Conservation (phyloP, 2,329 filamentous ascomycete species). For the Fusarium pseudoanthophilum region DNA sequence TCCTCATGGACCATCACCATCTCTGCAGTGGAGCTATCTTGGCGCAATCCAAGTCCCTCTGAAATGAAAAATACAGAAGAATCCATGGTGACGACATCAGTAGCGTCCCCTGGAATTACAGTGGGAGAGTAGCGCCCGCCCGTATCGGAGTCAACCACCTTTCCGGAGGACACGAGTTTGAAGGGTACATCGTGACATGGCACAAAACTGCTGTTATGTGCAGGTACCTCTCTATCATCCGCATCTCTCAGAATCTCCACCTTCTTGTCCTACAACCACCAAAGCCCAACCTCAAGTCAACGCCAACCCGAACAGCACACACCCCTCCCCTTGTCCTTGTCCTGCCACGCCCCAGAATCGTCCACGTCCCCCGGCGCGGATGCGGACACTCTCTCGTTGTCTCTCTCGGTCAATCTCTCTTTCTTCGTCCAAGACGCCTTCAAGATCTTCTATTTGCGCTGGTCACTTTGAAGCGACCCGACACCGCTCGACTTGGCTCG, state of each 20-base stretch:
- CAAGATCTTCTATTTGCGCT: constrained; percentile 36
- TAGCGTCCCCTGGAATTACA: constrained; percentile 40
- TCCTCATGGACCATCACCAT: constrained; percentile 19
- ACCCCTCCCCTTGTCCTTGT: constrained; percentile 41
- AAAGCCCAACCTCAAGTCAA: constrained; percentile 34
- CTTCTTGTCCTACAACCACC: constrained; percentile 29
- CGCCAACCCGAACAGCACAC: constrained; percentile 32
- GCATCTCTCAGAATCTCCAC: constrained; percentile 24
- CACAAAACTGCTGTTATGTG: accelerated
- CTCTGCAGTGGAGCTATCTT: constrained; percentile 24
- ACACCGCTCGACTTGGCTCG: constrained; percentile 11
- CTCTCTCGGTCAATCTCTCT: constrained; percentile 39
- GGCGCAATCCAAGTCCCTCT: constrained; percentile 23
- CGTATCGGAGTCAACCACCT: constrained; percentile 29
- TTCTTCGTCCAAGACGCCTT: constrained; percentile 26
- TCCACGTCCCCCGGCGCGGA: constrained; percentile 43
- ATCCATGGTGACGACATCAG: constrained; percentile 36
- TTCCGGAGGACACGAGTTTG: constrained; percentile 26
- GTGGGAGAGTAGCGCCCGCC: constrained; percentile 19
- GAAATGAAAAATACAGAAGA: constrained; percentile 18
- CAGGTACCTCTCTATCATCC: constrained; percentile 23
- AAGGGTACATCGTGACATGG: background rate
- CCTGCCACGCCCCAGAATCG: constrained; percentile 41
- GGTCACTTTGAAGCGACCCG: constrained; percentile 30
- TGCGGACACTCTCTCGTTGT: constrained; percentile 38